A percentile compares a stretch with the other conserved stretches of the same genome.
These are phyloP conservation scores for Termitomyces eurrhizus DNA, from an alignment of 768 basidiomycete species.

Conservation along the genomic window DNA sequence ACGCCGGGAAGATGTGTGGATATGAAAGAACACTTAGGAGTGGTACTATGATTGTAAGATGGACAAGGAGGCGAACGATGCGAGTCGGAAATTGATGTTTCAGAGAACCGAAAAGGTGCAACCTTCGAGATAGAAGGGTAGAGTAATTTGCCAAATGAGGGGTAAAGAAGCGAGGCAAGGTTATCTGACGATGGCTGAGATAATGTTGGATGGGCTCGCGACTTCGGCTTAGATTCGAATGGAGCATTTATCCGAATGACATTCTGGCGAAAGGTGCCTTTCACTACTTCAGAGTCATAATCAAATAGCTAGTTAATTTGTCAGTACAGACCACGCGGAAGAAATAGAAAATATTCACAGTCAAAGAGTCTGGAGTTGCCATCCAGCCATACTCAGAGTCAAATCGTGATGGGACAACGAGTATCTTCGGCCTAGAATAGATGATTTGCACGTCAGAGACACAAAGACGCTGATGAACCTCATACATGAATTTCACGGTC, in stretches of 20 bases:
- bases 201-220: conserved; percentile 2
- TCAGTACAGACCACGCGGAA: neutral
- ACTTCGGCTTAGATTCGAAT: conserved; percentile 19
- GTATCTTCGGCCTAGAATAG: conserved; percentile 45
- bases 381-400: conserved; percentile 59
- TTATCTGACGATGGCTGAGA: conserved; percentile 18
- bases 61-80: neutral
- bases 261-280: conserved; percentile 50
- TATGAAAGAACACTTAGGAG: conserved; percentile 35
- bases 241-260: conserved; percentile 37
- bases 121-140: conserved; percentile 17
- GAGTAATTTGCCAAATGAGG: conserved; percentile 9
- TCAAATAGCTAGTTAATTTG: conserved; percentile 41
- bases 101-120: conserved; percentile 2
- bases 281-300: conserved; percentile 44
- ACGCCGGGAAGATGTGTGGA: conserved; percentile 48
- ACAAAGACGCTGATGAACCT: neutral
- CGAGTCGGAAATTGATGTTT: neutral
- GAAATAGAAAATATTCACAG: conserved; percentile 30
- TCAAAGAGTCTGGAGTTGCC: conserved; percentile 49
- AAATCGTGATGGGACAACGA: conserved; percentile 61
- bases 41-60: conserved; percentile 16
- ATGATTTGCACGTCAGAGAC: conserved; percentile 2
- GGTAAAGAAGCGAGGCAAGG: neutral
- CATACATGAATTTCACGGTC: conserved; percentile 49